Percentiles rank a stretch among this genome's conserved stretches.
These are phyloP conservation scores for Xylaria sp. DNA, from an alignment of 2,329 filamentous ascomycete species.

Conservation along the genomic window DNA sequence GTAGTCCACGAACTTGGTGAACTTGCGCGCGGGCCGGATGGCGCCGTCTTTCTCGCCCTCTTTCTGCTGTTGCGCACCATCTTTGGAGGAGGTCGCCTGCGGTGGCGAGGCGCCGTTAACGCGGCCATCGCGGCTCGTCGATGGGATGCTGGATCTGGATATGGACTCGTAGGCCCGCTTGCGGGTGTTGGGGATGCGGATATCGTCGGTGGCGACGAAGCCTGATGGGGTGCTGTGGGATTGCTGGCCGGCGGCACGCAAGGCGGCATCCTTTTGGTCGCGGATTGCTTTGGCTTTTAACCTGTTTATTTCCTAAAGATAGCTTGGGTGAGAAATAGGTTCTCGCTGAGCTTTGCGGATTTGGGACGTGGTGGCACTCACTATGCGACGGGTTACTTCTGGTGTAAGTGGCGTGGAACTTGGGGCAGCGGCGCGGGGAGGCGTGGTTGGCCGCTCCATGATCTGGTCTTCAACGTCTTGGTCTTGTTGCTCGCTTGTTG, in stretches of 20 bases:
- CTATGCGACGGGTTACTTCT: conserved; percentile 65
- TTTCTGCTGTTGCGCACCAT: conserved; percentile 35
- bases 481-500: background rate
- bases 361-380: conserved; percentile 49
- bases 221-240: conserved; percentile 67
- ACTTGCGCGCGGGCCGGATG: conserved; percentile 84
- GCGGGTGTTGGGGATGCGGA: conserved; percentile 66
- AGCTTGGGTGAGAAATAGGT: background rate
- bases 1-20: conserved; percentile 95
- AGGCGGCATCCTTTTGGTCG: conserved; percentile 74
- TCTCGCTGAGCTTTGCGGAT: background rate
- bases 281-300: conserved; percentile 89
- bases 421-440: conserved; percentile 51
- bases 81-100: conserved; percentile 35
- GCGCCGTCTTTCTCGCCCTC: conserved; percentile 48
- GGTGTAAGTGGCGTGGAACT: conserved; percentile 62
- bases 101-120: conserved; percentile 51
- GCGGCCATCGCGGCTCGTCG: conserved; percentile 76
- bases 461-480: background rate
- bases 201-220: conserved; percentile 75
- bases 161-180: conserved; percentile 79
- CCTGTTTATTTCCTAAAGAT: conserved; percentile 80
- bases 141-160: conserved; percentile 58
- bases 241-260: conserved; percentile 56
- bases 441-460: conserved; percentile 62